Conservation (phyloP, 805 yeast species). For the Jamesozyma hellenica region DNA sequence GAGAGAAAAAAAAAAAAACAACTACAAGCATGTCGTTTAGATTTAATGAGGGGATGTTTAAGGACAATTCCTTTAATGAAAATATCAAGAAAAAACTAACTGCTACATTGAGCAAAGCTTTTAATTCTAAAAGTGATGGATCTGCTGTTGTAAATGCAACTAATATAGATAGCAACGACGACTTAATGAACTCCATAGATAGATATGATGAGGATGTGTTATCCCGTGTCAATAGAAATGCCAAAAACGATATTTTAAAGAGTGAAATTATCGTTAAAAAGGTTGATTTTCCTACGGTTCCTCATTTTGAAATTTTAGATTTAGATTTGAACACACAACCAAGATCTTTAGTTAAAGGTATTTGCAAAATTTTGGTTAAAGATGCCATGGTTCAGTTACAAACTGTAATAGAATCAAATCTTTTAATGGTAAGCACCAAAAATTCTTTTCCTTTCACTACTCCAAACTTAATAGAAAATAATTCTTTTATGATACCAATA, state of each 20-base stretch:
- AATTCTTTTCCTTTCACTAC: slow-evolving; percentile 24
- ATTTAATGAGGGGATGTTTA: slow-evolving; percentile 22
- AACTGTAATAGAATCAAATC: slow-evolving; percentile 29
- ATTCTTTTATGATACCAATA: slow-evolving; percentile 29
- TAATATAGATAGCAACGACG: not conserved
- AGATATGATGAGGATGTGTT: not conserved
- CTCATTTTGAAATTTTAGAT: slow-evolving; percentile 28
- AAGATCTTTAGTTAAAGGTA: slow-evolving; percentile 26
- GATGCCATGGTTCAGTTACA: slow-evolving; percentile 27
- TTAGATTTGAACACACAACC: slow-evolving; percentile 26
- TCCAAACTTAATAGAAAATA: slow-evolving; percentile 27
- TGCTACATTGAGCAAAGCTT: slow-evolving; percentile 16
- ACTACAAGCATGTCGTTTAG: slow-evolving; percentile 22
- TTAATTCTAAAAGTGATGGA: slow-evolving; percentile 3
- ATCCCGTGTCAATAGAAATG: not conserved
- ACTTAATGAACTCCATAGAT: not conserved
- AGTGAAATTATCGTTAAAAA: slow-evolving; percentile 26
- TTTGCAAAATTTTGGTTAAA: slow-evolving; percentile 26
- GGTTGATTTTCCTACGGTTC: slow-evolving; percentile 24
- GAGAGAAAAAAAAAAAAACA: not conserved
- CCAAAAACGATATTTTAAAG: slow-evolving; percentile 12
- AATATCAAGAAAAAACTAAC: slow-evolving; percentile 22
- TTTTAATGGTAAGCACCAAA: slow-evolving; percentile 21
- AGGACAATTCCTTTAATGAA: slow-evolving; percentile 25
- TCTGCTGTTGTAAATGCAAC: not conserved